Evolutionary conservation across 495 filamentous ascomycete species (phyloP).

Genomic region (Penicillium psychrofluorescens): DNA sequence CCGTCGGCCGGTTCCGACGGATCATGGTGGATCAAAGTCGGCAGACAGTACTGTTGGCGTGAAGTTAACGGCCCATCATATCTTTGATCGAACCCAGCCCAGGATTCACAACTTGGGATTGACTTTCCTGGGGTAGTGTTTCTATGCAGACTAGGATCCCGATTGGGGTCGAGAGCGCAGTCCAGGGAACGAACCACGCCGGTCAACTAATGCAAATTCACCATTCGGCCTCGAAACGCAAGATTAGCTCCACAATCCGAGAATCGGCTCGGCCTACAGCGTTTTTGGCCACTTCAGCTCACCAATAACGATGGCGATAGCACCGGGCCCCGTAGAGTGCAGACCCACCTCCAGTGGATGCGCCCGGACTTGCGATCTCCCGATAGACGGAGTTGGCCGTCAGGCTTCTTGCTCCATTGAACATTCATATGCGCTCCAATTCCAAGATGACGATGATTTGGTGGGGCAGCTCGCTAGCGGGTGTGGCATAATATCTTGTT

Average conservation of each 20-base stretch:
- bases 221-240: neutral
- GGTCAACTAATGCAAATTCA: neutral
- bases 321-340: neutral
- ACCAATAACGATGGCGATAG: conserved; percentile 3
- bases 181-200: neutral
- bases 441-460: neutral
- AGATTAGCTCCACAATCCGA: neutral
- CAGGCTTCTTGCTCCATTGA: neutral
- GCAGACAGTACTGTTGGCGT: neutral
- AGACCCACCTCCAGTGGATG: conserved; percentile 2
- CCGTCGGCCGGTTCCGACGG: conserved; percentile 14
- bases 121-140: neutral
- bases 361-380: neutral
- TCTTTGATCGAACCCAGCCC: neutral
- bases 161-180: neutral
- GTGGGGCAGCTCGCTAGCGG: neutral
- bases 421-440: conserved; percentile 7
- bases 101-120: neutral
- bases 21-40: neutral
- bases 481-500: conserved; percentile 3
- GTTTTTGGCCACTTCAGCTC: neutral
- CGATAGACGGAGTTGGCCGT: conserved; percentile 7
- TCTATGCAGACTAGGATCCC: neutral
- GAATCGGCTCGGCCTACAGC: neutral
- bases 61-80: neutral